Evolutionary conservation across 176 grass and related monocot genomes (phyloP).

Genomic region (Juncus inflexus): DNA sequence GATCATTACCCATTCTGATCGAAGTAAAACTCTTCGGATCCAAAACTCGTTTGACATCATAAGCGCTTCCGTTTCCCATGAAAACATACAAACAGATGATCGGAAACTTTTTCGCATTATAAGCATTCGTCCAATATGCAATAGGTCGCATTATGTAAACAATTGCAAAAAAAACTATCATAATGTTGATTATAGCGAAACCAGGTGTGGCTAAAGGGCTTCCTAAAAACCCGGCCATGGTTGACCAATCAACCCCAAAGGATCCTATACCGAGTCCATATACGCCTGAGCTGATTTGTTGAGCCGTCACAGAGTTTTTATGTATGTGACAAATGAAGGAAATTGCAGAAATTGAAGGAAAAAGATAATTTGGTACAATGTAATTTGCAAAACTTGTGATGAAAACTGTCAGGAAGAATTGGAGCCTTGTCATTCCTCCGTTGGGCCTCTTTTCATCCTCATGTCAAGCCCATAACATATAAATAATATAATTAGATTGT

Average conservation of each 20-base stretch:
- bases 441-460: slow-evolving; percentile 61
- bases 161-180: slow-evolving; percentile 48
- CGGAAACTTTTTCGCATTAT: slow-evolving; percentile 6
- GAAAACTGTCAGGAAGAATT: slow-evolving; percentile 68
- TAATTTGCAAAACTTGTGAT: slow-evolving; percentile 65
- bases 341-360: slow-evolving; percentile 59
- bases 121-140: slow-evolving; percentile 7
- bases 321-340: slow-evolving; percentile 49
- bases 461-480: slow-evolving; percentile 43
- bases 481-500: not conserved
- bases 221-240: slow-evolving; percentile 45
- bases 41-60: slow-evolving; percentile 51
- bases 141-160: slow-evolving; percentile 41
- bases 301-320: slow-evolving; percentile 51
- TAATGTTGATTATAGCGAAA: slow-evolving; percentile 59
- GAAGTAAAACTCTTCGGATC: slow-evolving; percentile 45
- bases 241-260: slow-evolving; percentile 64
- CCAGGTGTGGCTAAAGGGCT: slow-evolving; percentile 57
- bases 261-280: slow-evolving; percentile 63
- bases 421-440: slow-evolving; percentile 50
- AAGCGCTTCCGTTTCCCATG: slow-evolving; percentile 32
- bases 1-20: slow-evolving; percentile 51
- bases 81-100: not conserved
- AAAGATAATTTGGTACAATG: slow-evolving; percentile 60
- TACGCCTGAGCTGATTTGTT: slow-evolving; percentile 61